These are phyloP conservation scores for Gypsophila paniculata DNA, from an alignment of 179 eudicot species.

Conservation along the genomic window DNA sequence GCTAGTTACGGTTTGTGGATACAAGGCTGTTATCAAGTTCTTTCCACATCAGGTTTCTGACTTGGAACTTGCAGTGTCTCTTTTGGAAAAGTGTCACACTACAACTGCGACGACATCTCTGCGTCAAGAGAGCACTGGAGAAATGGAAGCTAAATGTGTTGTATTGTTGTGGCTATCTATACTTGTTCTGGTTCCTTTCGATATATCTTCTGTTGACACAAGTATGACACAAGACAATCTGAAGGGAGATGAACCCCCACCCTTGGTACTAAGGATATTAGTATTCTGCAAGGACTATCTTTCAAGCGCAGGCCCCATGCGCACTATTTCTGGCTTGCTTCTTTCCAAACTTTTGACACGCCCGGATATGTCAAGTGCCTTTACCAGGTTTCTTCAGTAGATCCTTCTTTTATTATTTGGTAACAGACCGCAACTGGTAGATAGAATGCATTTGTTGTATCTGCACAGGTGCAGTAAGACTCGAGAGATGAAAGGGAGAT, in stretches of 20 bases:
- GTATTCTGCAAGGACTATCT: slow-evolving; percentile 75
- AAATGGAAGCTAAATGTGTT: slow-evolving; percentile 94
- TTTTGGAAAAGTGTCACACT: slow-evolving; percentile 74
- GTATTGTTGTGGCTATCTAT: slow-evolving; percentile 82
- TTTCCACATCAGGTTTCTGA: slow-evolving; percentile 98
- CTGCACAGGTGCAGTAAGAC: background rate
- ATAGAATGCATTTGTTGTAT: slow-evolving; percentile 8
- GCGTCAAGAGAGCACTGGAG: slow-evolving; percentile 96
- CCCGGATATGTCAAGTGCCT: slow-evolving; percentile 83
- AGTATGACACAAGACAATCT: slow-evolving; percentile 49
- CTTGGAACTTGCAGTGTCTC: slow-evolving; percentile 86
- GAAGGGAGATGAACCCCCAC: slow-evolving; percentile 62
- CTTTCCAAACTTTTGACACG: slow-evolving; percentile 91
- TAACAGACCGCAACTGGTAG: slow-evolving; percentile 7
- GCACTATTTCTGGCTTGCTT: slow-evolving; percentile 77
- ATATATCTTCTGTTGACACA: slow-evolving; percentile 85
- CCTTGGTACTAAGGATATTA: slow-evolving; percentile 69
- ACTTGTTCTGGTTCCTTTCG: slow-evolving; percentile 92
- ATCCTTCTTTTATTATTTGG: slow-evolving; percentile 9
- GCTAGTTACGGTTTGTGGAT: slow-evolving; percentile 90
- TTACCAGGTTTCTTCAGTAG: slow-evolving; percentile 54
- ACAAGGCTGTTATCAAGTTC: slow-evolving; percentile 88
- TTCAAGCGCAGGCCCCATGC: slow-evolving; percentile 96
- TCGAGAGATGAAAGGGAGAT: slow-evolving; percentile 2
- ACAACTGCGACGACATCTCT: slow-evolving; percentile 46